A percentile compares a stretch with the other conserved stretches of the same genome.
phyloP scores from a whole-genome alignment of 495 filamentous ascomycete species.

The Terfezia boudieri region DNA sequence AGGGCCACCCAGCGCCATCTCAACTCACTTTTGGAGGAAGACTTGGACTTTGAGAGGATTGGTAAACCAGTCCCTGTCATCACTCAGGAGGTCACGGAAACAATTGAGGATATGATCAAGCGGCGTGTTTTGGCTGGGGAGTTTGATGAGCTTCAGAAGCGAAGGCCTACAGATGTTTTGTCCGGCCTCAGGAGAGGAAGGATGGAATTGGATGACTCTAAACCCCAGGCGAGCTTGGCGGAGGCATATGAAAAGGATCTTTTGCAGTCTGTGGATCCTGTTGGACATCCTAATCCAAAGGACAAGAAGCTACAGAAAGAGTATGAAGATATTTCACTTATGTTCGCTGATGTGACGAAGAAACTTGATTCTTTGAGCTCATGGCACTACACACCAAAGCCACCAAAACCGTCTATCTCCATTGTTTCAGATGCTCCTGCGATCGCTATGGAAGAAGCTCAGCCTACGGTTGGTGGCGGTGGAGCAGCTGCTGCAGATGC shows the following conservation, averaged over 20 bases:
- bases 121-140: slow-evolving; percentile 73
- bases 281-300: slow-evolving; percentile 51
- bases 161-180: slow-evolving; percentile 49
- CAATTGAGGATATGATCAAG: slow-evolving; percentile 86
- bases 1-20: slow-evolving; percentile 56
- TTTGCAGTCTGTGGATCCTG: slow-evolving; percentile 51
- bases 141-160: slow-evolving; percentile 76
- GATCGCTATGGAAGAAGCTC: slow-evolving; percentile 84
- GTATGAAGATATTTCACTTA: slow-evolving; percentile 57
- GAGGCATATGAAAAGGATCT: slow-evolving; percentile 92
- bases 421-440: slow-evolving; percentile 76
- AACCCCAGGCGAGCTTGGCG: slow-evolving; percentile 63
- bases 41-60: slow-evolving; percentile 86
- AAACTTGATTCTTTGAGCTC: slow-evolving; percentile 74
- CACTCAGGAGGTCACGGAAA: slow-evolving; percentile 78
- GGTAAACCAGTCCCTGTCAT: slow-evolving; percentile 90
- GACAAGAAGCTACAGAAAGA: slow-evolving; percentile 65
- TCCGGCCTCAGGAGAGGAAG: slow-evolving; percentile 35
- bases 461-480: slow-evolving; percentile 53
- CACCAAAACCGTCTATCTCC: slow-evolving; percentile 51
- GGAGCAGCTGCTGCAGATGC: slow-evolving; percentile 38
- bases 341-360: slow-evolving; percentile 64
- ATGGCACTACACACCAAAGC: slow-evolving; percentile 89
- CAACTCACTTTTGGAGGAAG: slow-evolving; percentile 85
- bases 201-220: slow-evolving; percentile 70